Conservation (phyloP, 352 stramenopile genomes). For the Lagenidium giganteum region DNA sequence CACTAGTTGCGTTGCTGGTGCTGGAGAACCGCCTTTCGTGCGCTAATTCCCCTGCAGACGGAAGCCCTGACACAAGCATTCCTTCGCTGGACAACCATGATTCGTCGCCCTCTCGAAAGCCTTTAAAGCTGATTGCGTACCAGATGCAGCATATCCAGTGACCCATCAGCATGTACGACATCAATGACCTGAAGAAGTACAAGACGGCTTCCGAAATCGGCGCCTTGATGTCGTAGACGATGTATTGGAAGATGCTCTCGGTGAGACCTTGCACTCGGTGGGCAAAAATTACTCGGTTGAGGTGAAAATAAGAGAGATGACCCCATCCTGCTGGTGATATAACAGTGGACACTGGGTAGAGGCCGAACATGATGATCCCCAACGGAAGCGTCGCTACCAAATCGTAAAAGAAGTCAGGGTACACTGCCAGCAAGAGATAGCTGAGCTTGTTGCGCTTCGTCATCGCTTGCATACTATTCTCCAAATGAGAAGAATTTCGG, state of each 20-base stretch:
- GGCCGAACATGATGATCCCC: conserved; percentile 27
- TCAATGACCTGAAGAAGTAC: conserved; percentile 39
- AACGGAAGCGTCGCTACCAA: conserved; percentile 40
- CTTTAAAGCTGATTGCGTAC: conserved; percentile 39
- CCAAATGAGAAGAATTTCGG: conserved; percentile 8
- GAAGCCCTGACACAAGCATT: conserved; percentile 33
- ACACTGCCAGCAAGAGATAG: not conserved
- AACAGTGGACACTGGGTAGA: conserved; percentile 6
- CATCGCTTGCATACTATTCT: conserved; percentile 2
- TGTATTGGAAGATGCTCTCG: conserved; percentile 51
- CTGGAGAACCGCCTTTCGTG: too few species aligned
- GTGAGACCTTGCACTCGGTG: conserved; percentile 30
- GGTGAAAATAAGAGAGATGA: conserved; percentile 33
- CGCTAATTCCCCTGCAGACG: too few species aligned
- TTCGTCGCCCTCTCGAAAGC: conserved; percentile 23
- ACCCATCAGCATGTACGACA: conserved; percentile 47
- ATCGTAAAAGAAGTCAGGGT: conserved; percentile 32
- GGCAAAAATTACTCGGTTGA: conserved; percentile 48
- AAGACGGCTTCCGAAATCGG: conserved; percentile 33
- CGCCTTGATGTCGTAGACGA: conserved; percentile 50
- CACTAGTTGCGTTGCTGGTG: conserved; percentile 2
- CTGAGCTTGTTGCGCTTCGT: not conserved
- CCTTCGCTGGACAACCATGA: conserved; percentile 59
- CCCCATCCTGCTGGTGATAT: conserved; percentile 33
- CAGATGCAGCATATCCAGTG: conserved; percentile 62